A percentile compares a stretch with the other conserved stretches of the same genome.
Conservation (phyloP, 345 rosid genomes). For the Geranium rotundifolium region DNA sequence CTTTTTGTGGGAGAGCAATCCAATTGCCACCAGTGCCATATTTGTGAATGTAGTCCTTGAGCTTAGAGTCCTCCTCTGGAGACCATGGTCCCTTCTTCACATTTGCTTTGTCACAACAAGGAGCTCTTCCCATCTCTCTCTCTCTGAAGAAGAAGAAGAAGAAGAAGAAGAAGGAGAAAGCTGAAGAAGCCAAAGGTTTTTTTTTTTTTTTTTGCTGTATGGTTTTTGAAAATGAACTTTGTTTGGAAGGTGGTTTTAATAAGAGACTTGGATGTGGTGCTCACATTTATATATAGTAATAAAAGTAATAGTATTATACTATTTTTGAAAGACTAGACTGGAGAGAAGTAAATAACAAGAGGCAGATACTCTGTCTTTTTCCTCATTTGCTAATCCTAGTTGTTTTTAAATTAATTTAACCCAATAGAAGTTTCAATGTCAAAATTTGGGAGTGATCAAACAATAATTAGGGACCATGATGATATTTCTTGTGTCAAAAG, state of each 20-base stretch:
- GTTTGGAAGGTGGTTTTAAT: conserved; percentile 13
- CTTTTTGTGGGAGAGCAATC: conserved; percentile 90
- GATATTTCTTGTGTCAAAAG: conserved; percentile 5
- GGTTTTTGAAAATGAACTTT: conserved; percentile 5
- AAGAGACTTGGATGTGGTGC: conserved; percentile 8
- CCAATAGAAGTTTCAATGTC: conserved; percentile 21
- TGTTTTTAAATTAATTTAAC: conserved; percentile 7
- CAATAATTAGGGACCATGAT: conserved; percentile 5
- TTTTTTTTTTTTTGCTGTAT: no score
- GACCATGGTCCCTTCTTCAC: conserved; percentile 99
- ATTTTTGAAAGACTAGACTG: not conserved
- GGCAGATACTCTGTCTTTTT: conserved; percentile 21
- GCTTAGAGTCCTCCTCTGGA: conserved; percentile 87
- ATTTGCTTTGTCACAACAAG: conserved; percentile 92
- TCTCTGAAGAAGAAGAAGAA: conserved; percentile 1
- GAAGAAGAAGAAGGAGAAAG: not conserved
- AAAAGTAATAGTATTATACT: not conserved
- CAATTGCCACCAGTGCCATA: conserved; percentile 88
- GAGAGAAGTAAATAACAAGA: conserved; percentile 4
- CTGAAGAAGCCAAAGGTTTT: not conserved
- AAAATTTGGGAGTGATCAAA: conserved; percentile 24
- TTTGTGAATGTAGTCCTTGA: conserved; percentile 68
- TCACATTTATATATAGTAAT: not conserved
- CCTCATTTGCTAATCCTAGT: not conserved
- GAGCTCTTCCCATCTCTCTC: conserved; percentile 82